Evolutionary conservation across 257 asterid genomes (phyloP), one percentile per base, ranked within the genome.

Genomic region (Echium plantagineum): DNA sequence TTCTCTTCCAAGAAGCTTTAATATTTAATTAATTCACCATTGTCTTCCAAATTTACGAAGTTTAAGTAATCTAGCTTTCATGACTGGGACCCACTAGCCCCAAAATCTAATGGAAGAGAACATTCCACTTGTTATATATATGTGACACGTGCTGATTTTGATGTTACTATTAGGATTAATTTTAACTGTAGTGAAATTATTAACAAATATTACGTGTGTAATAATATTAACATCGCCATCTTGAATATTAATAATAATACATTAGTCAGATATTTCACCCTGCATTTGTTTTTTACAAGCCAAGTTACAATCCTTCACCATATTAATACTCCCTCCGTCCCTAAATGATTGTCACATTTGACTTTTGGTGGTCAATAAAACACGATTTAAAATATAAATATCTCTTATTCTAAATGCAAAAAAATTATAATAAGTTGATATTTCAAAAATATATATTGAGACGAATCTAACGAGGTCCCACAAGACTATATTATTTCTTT

Each of bases 1-100:
- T 28, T 28, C 32, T 28, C 32, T 3, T 28, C 7, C 3, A 2
- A 28, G 32, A 28, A 28, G 32, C 32, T 42, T 10, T 10, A 61
- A 67, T 54, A 24, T 42, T 42, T 9, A 64, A 71, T 42, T 28
- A 28, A 28, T 28, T 28, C 32, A 28, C 49, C 15, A 42, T 42
- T 42, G 49, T 42, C 49, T 42, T 42, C 49, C 49, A 42, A 35
- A 35, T 35, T 13, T 35, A 3, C 49, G 16, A 16, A 42, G 2
- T 75, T 42, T 12, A 53, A 53, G 5, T 5, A 19, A 1, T 53
- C 22, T 53, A 18, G 26, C 21, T 53, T 17, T 53, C 57, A n/a
- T 53, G 57, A 21, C 20, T 53, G 57, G 57, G 57, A 5, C 57
- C 57, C 2, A 53, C 26, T 9, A 53, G 57, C 57, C 57, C 26